These are phyloP conservation scores for Entonaema liquescens DNA, from an alignment of 495 filamentous ascomycete species.

Conservation along the genomic window DNA sequence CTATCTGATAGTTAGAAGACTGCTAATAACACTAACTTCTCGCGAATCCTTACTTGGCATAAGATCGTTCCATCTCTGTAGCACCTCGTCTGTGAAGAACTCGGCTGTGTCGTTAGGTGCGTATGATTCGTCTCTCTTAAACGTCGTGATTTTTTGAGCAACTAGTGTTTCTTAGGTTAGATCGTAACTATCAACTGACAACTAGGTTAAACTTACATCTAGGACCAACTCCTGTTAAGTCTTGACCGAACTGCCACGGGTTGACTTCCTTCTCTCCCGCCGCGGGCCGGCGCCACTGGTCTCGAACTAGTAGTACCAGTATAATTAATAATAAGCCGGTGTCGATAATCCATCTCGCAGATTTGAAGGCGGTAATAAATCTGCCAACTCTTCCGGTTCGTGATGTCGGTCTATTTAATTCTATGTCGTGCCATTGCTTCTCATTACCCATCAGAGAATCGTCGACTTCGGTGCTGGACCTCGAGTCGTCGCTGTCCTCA, in stretches of 20 bases:
- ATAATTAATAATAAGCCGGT: conserved; percentile 48
- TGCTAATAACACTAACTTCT: background rate
- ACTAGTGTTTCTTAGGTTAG: conserved; percentile 42
- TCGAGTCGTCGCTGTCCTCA: conserved; percentile 47
- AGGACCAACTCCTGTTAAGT: conserved; percentile 53
- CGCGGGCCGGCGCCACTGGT: conserved; percentile 40
- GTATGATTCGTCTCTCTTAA: conserved; percentile 54
- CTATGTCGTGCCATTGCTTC: conserved; percentile 50
- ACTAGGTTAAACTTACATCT: conserved; percentile 30
- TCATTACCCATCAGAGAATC: conserved; percentile 52
- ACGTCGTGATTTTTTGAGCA: conserved; percentile 53
- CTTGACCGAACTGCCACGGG: conserved; percentile 51
- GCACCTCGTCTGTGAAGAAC: conserved; percentile 54
- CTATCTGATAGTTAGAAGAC: conserved; percentile 30
- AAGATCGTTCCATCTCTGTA: conserved; percentile 55
- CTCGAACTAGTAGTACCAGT: conserved; percentile 44
- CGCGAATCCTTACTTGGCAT: conserved; percentile 50
- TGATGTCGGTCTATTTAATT: conserved; percentile 32
- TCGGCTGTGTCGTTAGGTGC: conserved; percentile 57
- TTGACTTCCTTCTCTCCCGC: conserved; percentile 36
- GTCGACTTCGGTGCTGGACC: conserved; percentile 54
- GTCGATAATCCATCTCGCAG: conserved; percentile 50
- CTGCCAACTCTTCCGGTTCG: conserved; percentile 24
- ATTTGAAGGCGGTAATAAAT: conserved; percentile 29
- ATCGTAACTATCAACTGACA: background rate